Percentiles rank a stretch among this genome's conserved stretches.
These are phyloP conservation scores for Neurospora tetrasperma DNA, from an alignment of 495 filamentous ascomycete genomes.

Conservation along the genomic window DNA sequence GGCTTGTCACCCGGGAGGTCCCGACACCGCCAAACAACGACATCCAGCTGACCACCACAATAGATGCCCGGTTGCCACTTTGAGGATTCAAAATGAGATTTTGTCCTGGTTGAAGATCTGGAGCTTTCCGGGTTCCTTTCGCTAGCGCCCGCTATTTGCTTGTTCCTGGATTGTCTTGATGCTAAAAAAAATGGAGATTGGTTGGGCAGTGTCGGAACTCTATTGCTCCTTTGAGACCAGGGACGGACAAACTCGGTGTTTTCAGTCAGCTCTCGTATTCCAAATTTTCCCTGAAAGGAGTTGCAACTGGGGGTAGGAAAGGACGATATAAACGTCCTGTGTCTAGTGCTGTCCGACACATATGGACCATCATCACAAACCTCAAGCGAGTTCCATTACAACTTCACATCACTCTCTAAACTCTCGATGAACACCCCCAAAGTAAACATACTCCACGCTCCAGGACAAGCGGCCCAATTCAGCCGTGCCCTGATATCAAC, in stretches of 20 bases:
- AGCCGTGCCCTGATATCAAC: slow-evolving; percentile 18
- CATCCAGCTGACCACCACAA: slow-evolving; percentile 9
- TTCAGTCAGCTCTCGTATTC: neutral
- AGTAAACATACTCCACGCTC: slow-evolving; percentile 24
- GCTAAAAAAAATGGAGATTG: neutral
- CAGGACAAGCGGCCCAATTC: slow-evolving; percentile 26
- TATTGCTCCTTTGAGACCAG: neutral
- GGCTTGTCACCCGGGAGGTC: slow-evolving; percentile 11
- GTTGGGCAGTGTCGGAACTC: neutral
- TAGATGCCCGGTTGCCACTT: neutral
- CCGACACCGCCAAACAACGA: slow-evolving; percentile 3
- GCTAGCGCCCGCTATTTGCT: neutral
- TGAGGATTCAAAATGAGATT: neutral
- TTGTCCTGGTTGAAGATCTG: neutral
- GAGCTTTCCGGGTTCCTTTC: neutral
- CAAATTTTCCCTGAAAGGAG: neutral
- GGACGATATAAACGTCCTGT: slow-evolving; percentile 1
- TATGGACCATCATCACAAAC: neutral
- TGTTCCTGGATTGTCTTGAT: neutral
- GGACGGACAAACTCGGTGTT: neutral
- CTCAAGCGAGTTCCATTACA: neutral
- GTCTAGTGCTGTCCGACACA: neutral
- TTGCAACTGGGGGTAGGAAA: neutral
- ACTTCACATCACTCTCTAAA: neutral
- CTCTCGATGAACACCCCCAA: slow-evolving; percentile 17